phyloP scores from a whole-genome alignment of 2,329 filamentous ascomycete genomes.

The Aureobasidium sp. region DNA sequence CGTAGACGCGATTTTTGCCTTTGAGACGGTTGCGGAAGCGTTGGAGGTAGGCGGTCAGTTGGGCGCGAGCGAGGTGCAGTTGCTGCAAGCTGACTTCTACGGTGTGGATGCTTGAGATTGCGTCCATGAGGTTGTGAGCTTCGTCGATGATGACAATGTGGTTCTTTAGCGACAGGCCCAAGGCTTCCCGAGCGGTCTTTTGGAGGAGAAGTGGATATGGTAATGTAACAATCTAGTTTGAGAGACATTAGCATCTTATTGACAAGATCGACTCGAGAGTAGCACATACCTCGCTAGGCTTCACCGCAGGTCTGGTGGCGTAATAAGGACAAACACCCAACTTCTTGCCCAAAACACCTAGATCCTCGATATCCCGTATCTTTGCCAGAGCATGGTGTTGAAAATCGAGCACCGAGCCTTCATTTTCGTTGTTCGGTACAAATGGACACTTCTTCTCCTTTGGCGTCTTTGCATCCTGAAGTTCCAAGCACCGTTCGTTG shows the following conservation, averaged over 20 bases:
- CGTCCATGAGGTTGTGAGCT: constrained; percentile 96
- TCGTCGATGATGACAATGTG: constrained; percentile 96
- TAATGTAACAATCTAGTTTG: constrained; percentile 64
- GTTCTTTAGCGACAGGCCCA: constrained; percentile 75
- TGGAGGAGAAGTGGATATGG: constrained; percentile 89
- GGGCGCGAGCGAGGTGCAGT: constrained; percentile 60
- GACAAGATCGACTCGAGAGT: background rate
- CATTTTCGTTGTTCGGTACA: constrained; percentile 67
- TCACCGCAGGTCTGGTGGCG: constrained; percentile 77
- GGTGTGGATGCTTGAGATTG: constrained; percentile 78
- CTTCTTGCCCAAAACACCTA: constrained; percentile 66
- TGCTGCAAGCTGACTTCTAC: constrained; percentile 66
- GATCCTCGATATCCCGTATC: constrained; percentile 87
- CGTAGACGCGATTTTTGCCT: constrained; percentile 82
- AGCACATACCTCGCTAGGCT: constrained; percentile 56
- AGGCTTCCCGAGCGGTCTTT: constrained; percentile 73
- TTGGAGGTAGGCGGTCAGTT: constrained; percentile 73
- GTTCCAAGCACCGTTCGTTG: constrained; percentile 84
- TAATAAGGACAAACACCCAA: constrained; percentile 90
- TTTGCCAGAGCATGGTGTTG: constrained; percentile 76
- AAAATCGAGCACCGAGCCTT: constrained; percentile 66
- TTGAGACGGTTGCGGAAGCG: constrained; percentile 83
- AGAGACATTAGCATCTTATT: background rate
- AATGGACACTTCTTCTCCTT: constrained; percentile 64
- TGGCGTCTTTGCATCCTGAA: constrained; percentile 62